Conservation (phyloP, 768 basidiomycete genomes). For the Phylloporus sp. region DNA sequence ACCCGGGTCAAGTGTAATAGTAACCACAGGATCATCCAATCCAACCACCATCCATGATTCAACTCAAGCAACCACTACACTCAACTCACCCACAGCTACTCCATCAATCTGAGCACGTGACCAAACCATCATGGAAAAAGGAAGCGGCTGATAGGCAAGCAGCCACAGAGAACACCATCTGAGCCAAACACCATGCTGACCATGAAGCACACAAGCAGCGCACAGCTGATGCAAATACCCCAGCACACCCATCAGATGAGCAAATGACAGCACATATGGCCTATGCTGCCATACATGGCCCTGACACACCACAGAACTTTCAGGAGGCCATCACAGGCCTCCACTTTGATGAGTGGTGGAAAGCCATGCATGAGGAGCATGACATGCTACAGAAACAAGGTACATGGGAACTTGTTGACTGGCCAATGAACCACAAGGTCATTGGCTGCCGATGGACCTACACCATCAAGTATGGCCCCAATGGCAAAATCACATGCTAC, state of each 20-base stretch:
- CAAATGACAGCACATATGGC: no score
- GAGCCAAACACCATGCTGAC: background rate
- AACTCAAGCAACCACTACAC: background rate
- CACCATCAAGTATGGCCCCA: background rate
- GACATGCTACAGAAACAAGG: background rate
- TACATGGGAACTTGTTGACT: constrained; percentile 8
- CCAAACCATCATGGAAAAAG: background rate
- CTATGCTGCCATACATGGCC: no score
- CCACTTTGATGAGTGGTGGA: constrained; percentile 7
- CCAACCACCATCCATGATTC: background rate
- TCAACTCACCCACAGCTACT: background rate
- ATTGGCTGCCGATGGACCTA: background rate
- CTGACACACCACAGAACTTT: no score
- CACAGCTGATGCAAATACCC: no score
- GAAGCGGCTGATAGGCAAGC: background rate
- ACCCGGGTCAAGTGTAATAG: no score
- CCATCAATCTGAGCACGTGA: background rate
- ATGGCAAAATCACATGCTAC: background rate
- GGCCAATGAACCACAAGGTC: no score
- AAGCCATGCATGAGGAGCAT: constrained; percentile 11
- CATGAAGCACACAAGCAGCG: no score
- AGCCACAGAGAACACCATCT: background rate
- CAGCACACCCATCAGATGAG: no score
- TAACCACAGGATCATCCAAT: no score
- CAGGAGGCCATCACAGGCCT: background rate